These are phyloP conservation scores for Metarhizium guizhouense DNA, from an alignment of 2,329 filamentous ascomycete species.

Conservation along the genomic window DNA sequence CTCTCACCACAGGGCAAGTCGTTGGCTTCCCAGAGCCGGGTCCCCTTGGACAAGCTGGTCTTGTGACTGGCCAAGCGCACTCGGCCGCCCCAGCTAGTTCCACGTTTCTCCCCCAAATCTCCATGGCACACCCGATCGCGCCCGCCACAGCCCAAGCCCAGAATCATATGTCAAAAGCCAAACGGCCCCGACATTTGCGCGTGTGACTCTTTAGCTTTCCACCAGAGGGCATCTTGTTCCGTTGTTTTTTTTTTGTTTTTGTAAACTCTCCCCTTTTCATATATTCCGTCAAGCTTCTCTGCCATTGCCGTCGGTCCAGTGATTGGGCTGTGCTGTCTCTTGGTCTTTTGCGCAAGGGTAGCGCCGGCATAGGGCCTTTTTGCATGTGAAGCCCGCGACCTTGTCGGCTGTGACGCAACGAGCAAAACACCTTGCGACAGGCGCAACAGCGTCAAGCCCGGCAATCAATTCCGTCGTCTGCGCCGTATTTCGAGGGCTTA, in stretches of 20 bases:
- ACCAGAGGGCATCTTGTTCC: not conserved
- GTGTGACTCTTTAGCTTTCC: not conserved
- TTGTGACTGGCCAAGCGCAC: not conserved
- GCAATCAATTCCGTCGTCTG: too few relatives aligned
- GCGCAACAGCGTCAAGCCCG: too few relatives aligned
- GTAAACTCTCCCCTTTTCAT: too few relatives aligned
- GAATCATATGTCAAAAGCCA: slow-evolving; percentile 9
- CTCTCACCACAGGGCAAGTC: too few relatives aligned
- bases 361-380: not conserved
- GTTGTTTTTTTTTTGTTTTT: not conserved
- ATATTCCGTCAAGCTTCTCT: too few relatives aligned
- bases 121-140: slow-evolving; percentile 2
- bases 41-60: too few relatives aligned
- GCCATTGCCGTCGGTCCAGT: too few relatives aligned
- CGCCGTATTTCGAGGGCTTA: too few relatives aligned
- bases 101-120: not conserved
- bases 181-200: not conserved
- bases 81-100: not conserved
- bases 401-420: not conserved
- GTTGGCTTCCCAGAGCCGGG: not conserved
- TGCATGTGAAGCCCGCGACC: not conserved
- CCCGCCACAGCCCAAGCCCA: not conserved
- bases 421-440: too few relatives aligned
- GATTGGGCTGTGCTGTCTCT: too few relatives aligned
- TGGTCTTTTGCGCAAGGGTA: not conserved